Evolutionary conservation across 345 rosid genomes (phyloP).

Genomic region (Bruguiera sexangula): DNA sequence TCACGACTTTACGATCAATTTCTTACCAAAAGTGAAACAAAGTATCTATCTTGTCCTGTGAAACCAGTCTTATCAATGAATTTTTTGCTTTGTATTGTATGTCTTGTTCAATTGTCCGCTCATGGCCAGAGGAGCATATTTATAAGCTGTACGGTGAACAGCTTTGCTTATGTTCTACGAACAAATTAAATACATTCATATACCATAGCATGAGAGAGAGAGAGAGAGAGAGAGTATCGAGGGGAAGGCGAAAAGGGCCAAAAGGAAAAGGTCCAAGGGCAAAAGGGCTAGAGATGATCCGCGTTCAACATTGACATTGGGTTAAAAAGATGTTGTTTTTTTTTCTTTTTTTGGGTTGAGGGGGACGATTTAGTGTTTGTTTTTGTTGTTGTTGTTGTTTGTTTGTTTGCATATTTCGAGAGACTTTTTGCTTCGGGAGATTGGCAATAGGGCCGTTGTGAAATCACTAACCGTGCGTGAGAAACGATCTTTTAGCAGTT

Average conservation of each 20-base stretch:
- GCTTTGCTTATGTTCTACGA: too few species aligned
- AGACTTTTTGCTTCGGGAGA: neutral
- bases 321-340: slow-evolving; percentile 12
- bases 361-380: slow-evolving; percentile 40
- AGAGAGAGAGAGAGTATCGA: slow-evolving; percentile 37
- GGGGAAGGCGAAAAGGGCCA: slow-evolving; percentile 46
- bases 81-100: too few species aligned
- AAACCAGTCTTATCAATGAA: too few species aligned
- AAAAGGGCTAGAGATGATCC: slow-evolving; percentile 53
- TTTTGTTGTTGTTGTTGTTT: slow-evolving; percentile 22
- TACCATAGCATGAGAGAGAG: neutral
- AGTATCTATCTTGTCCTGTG: too few species aligned
- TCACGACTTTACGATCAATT: too few species aligned
- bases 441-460: slow-evolving; percentile 25
- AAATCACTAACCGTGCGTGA: slow-evolving; percentile 8
- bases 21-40: too few species aligned
- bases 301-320: slow-evolving; percentile 29
- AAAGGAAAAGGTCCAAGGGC: slow-evolving; percentile 43
- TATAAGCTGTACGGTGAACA: too few species aligned
- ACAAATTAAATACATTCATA: too few species aligned
- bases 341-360: too few species aligned
- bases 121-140: too few species aligned
- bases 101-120: too few species aligned
- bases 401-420: slow-evolving; percentile 37
- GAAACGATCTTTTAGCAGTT: too few species aligned